phyloP scores from a whole-genome alignment of 148 eudicot species.

The Spergularia marina region DNA sequence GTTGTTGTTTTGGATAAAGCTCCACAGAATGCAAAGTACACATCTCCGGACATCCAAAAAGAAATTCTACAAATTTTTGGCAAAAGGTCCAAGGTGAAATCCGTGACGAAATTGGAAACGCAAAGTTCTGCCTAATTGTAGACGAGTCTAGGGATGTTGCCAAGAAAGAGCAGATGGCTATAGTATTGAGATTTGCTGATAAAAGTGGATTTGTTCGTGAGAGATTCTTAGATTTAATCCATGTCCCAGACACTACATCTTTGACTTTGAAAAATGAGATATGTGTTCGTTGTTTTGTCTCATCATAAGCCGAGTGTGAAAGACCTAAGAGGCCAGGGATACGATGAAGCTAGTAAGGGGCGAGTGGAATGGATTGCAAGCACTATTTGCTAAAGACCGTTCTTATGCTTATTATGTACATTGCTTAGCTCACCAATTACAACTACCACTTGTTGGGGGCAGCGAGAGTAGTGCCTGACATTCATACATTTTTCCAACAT shows the following conservation, averaged over 20 bases:
- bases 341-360: conserved; percentile 13
- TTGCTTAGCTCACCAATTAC: neutral
- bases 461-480: conserved; percentile 1
- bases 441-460: conserved; percentile 1
- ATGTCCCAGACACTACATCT: conserved; percentile 20
- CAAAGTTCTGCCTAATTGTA: conserved; percentile 23
- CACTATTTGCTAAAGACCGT: neutral
- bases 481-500: conserved; percentile 9
- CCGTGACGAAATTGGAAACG: conserved; percentile 25
- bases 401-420: conserved; percentile 1
- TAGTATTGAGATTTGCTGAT: conserved; percentile 28
- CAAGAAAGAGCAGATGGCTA: conserved; percentile 31
- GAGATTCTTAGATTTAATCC: conserved; percentile 15
- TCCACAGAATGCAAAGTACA: conserved; percentile 24
- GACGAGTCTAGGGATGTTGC: conserved; percentile 31
- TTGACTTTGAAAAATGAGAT: conserved; percentile 18
- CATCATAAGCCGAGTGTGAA: neutral
- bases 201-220: conserved; percentile 20
- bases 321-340: neutral
- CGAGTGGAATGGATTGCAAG: conserved; percentile 9
- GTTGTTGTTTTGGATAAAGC: conserved; percentile 22
- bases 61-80: conserved; percentile 13
- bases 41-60: conserved; percentile 13
- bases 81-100: neutral
- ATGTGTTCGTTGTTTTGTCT: neutral